A percentile compares a stretch with the other conserved stretches of the same genome.
Conservation (phyloP, 164 flowering plant species). For the grape (Vitis vinifera) region ASM3070453v1 NC_081811.1:30627001-30627500, state of each 20-base stretch:
- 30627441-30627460: not conserved
- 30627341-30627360: slow-evolving; percentile 62
- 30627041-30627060: no score
- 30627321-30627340: slow-evolving; percentile 59
- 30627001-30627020: no score
- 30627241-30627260: not conserved
- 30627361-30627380: slow-evolving; percentile 79
- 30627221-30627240: slow-evolving; percentile 15
- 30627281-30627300: no score
- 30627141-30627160: not conserved
- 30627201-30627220: slow-evolving; percentile 63
- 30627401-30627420: slow-evolving; percentile 53
- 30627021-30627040: no score
- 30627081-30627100: no score
- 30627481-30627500: slow-evolving; percentile 47
- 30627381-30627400: slow-evolving; percentile 81
- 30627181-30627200: slow-evolving; percentile 52
- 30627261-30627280: no score
- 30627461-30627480: not conserved
- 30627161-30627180: slow-evolving; percentile 45
- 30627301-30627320: not conserved
- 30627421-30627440: not conserved
- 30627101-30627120: no score
- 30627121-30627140: no score
- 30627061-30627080: no score